Base-by-base conservation (phyloP, 805 yeast species). In the Candida tibetensis region DNA sequence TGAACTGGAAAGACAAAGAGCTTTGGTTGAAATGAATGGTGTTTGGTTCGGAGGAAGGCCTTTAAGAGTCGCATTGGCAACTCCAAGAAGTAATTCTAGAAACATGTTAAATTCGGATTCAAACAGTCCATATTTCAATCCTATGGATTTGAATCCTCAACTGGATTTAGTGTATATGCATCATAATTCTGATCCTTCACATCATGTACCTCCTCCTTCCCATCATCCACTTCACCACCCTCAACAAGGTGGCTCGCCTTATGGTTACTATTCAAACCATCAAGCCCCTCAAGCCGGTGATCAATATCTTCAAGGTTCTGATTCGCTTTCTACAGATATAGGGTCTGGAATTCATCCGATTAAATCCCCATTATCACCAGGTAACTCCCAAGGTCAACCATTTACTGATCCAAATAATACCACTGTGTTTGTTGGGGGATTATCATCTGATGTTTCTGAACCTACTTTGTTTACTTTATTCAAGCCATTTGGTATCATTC, bases 1-100 rank as follows among this genome's bases (percentile, higher is more conserved):
- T 47, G 88, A 82, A 46, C 72, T 65, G 28, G 91, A 84, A 50
- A 71, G 91, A 49, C 74, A 76, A 39, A 58, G 79, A 26, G 91
- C 93, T 0, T 65, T 84, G 28, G 62, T 69, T 17, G 87, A 82
- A 49, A 84, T 84, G 90, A 80, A 83, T 50, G 90, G 90, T 12
- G 79, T 76, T 28, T 81, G 86, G 85, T 76, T 85, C 52, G 88
- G 85, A 27, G 91, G 90, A 3, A 66, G 91, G 48, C 82, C 83
- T 27, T 66, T 85, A 35, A 66, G 91, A 50, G 90, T 85, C 4
- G 91, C 93, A 1, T 65, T 81, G 32, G 93, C 95, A 2, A 81
- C 90, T 3, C 88, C 93, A 27, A 74, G 87, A 52, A 76, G 42
- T 19, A 26, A 34, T 15, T 28, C 32, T 13, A 31, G 40, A 28